Evolutionary conservation across 768 basidiomycete species (phyloP).

Genomic region (Mycena polygramma): DNA sequence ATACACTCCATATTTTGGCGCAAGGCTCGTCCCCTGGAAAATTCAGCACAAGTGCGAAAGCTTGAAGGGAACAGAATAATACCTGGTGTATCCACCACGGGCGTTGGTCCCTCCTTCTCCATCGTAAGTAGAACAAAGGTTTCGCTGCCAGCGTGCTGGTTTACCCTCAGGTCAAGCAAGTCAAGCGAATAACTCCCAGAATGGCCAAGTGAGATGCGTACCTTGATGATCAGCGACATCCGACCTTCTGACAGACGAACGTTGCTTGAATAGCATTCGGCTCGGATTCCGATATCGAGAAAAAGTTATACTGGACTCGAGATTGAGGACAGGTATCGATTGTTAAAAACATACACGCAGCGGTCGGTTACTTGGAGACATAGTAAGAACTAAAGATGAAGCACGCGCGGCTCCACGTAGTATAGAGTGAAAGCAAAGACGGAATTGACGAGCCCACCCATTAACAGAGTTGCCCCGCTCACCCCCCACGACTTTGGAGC

Average conservation of each 20-base stretch:
- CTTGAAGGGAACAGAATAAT: not conserved
- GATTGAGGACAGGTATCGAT: not conserved
- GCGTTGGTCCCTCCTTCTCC: slow-evolving; percentile 27
- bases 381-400: not conserved
- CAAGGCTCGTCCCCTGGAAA: slow-evolving; percentile 38
- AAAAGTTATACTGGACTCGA: no score
- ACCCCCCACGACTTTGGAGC: slow-evolving; percentile 40
- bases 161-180: no score
- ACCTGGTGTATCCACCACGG: slow-evolving; percentile 36
- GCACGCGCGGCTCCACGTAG: slow-evolving; percentile 24
- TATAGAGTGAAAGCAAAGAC: slow-evolving; percentile 41
- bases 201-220: no score
- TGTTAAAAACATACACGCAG: not conserved
- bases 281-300: no score
- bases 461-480: slow-evolving; percentile 48
- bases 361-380: not conserved
- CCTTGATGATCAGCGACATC: not conserved
- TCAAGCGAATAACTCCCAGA: no score
- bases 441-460: slow-evolving; percentile 43
- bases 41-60: not conserved
- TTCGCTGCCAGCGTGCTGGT: no score
- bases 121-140: not conserved
- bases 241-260: not conserved
- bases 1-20: slow-evolving; percentile 37
- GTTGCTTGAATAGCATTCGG: not conserved